Percentiles rank a stretch among this genome's conserved stretches.
Evolutionary conservation across 2,329 filamentous ascomycete genomes (phyloP).

Genomic region (Sporothrix inflata): DNA sequence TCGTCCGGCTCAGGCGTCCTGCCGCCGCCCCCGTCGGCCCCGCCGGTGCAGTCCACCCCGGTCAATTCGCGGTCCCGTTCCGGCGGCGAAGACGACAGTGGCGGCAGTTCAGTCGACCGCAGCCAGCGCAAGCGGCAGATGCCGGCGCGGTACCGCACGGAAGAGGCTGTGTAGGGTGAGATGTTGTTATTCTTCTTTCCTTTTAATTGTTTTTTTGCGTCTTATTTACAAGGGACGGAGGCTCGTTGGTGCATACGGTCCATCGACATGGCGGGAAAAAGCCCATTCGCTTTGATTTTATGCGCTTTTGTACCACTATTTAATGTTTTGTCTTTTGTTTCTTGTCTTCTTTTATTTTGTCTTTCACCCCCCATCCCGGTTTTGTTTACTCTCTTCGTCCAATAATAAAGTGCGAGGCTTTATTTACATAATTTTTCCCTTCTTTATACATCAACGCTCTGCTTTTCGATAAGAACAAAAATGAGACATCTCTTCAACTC

Average conservation of each 20-base stretch:
- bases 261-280: not conserved
- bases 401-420: no score
- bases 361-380: not conserved
- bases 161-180: not conserved
- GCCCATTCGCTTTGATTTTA: not conserved
- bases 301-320: not conserved
- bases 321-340: not conserved
- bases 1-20: not conserved
- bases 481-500: no score
- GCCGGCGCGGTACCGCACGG: constrained; percentile 32
- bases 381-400: not conserved
- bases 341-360: not conserved
- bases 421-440: no score
- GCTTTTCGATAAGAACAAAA: no score
- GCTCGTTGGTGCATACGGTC: not conserved
- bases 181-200: not conserved
- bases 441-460: no score
- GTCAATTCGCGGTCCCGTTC: not conserved
- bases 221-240: not conserved
- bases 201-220: not conserved
- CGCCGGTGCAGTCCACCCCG: not conserved
- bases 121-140: constrained; percentile 32
- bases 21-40: not conserved
- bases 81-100: constrained; percentile 21
- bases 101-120: constrained; percentile 25